Evolutionary conservation across 768 basidiomycete species (phyloP), one percentile per base, ranked within the genome.

Genomic region (Myochromella boudieri): DNA sequence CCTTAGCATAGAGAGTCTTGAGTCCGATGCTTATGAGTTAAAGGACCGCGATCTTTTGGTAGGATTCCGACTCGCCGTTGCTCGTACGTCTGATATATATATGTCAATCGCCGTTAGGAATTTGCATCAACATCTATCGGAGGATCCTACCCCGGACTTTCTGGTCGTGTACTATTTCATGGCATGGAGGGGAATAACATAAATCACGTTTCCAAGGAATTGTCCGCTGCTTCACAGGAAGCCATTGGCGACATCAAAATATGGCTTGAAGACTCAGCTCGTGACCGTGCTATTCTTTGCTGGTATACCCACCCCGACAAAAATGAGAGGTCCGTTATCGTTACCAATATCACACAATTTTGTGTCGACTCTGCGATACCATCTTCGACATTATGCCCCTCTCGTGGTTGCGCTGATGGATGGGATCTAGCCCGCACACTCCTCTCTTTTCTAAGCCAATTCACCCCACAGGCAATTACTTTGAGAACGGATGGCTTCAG

Each of bases 21-120:
- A 15, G 25, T 46, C 44, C 21, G 44, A 26, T 5, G 24, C 36
- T n/a, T 46, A 46, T 17, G 34, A 37, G n/a, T 37, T 46, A 10
- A 33, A 38, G n/a, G 27, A 21, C 2, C 24, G 17, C 12, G 44
- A 38, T 28, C 8, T 21, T 37, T 22, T 37, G 4, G 36, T 37
- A 21, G n/a, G n/a, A n/a, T n/a, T n/a, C n/a, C n/a, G n/a, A 18
- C 36, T 18, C 18, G 20, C 7, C 17, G 4, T 9, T 21, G 10
- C 36, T 37, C 17, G 17, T 20, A 10, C 18, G 18, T 20, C 36
- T 3, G 3, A 3, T 4, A 11, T 7, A 11, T 14, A 14, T 11
- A 37, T 12, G 36, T 22, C 24, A 22, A 37, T 37, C 12, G 20
- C 2, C 24, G 4, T 21, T 37, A 37, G 20, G 20, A 37, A 37